Base-by-base conservation (phyloP, 352 stramenopile species). In the Phytophthora niederhauseri region DNA sequence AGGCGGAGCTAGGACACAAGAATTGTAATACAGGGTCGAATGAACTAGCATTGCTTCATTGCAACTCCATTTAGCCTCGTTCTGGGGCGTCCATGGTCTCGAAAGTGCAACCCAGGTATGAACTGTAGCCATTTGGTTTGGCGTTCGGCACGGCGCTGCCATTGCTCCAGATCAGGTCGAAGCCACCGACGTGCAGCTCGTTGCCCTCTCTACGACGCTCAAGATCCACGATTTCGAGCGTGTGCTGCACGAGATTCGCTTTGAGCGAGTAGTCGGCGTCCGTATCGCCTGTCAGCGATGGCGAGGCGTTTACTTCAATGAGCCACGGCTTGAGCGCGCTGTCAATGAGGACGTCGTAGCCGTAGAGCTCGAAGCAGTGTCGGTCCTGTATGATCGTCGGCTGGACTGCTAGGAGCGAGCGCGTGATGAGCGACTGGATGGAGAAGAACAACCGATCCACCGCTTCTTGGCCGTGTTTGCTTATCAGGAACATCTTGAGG, bases 201-300 rank as follows among this genome's bases (percentile, higher is more conserved):
- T 72, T 70, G 2, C 79, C 84, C 0, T 70, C 69, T 3, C 77
- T 78, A 26, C 77, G 68, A 34, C 61, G 63, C 50, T 97, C 90
- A 15, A 98, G 49, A 61, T 98, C 91, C 14, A 98, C 64, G 11
- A 98, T 79, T 61, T 97, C 85, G 9, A 98, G 69, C 24, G 91
- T 86, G 64, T 97, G 85, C 68, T 94, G 87, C n/a, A 98, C 67
- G 54, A 98, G 63, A 36, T 87, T 92, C 50, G 73, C 75, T 61
- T 98, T 98, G 68, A 98, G 85, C 1, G 73, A 50, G 38, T 93
- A 94, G 73, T 98, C 93, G 8, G 91, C 72, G 17, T 90, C 67
- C 2, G 85, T 91, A 20, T 77, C 80, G 6, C 75, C 81, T 78
- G 92, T 93, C 57, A 93, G 73, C 36, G 84, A 94, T 19, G 85